Percentiles rank a stretch among this genome's conserved stretches.
Evolutionary conservation across 176 grass and related monocot species (phyloP).

Genomic region (Phragmites australis): DNA sequence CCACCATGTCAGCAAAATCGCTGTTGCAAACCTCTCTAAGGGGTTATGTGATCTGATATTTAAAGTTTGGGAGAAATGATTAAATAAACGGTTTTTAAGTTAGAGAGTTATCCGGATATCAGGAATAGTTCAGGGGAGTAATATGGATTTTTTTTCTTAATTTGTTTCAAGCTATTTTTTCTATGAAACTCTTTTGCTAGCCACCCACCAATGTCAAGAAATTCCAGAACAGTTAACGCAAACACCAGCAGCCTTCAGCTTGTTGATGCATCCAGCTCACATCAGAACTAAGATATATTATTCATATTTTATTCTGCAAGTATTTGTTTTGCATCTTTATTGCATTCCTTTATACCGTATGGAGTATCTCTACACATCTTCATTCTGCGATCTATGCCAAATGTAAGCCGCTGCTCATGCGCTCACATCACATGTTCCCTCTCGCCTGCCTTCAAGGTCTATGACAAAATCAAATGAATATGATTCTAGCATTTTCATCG

Average conservation of each 20-base stretch:
- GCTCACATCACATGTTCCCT: constrained; percentile 8
- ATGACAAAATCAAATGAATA: not conserved
- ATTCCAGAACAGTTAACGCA: not conserved
- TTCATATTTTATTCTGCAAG: not conserved
- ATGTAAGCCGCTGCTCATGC: not conserved
- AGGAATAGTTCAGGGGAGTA: too few species aligned
- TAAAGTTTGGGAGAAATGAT: too few species aligned
- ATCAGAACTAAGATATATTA: not conserved
- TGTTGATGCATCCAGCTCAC: not conserved
- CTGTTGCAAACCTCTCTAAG: too few species aligned
- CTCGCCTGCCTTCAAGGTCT: not conserved
- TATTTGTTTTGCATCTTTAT: not conserved
- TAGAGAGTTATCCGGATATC: too few species aligned
- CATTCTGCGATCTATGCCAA: not conserved
- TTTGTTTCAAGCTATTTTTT: not conserved
- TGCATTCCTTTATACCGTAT: not conserved
- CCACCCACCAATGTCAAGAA: not conserved
- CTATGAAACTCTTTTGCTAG: not conserved
- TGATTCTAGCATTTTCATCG: not conserved
- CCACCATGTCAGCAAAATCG: too few species aligned
- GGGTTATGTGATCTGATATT: too few species aligned
- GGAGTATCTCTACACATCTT: not conserved
- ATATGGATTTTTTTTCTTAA: too few species aligned
- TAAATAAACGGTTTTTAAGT: too few species aligned
- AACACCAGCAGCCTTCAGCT: not conserved